Evolutionary conservation across 495 filamentous ascomycete species (phyloP).

Genomic region (Penicillium turbatum): DNA sequence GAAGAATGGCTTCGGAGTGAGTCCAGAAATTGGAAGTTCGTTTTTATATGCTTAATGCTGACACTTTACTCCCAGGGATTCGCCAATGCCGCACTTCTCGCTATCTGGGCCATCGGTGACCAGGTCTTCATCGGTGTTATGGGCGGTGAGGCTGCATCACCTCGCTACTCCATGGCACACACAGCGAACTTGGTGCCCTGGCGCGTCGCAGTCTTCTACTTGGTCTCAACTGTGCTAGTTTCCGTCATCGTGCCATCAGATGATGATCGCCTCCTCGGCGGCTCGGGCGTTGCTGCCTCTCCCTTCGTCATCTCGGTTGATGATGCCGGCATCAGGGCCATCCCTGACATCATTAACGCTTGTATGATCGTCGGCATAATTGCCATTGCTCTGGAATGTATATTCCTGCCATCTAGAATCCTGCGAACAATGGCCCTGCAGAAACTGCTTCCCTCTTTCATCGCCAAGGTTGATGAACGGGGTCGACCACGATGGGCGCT

Average conservation of each 20-base stretch:
- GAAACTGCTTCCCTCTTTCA: conserved; percentile 14
- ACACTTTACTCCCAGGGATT: conserved; percentile 14
- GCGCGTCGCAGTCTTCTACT: conserved; percentile 30
- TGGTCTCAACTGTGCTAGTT: conserved; percentile 25
- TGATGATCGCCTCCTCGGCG: conserved; percentile 21
- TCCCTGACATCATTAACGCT: conserved; percentile 29
- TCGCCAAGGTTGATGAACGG: conserved; percentile 24
- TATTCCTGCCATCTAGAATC: conserved; percentile 30
- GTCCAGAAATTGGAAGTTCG: conserved; percentile 9
- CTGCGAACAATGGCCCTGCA: conserved; percentile 29
- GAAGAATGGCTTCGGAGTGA: conserved; percentile 31
- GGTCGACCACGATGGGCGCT: conserved; percentile 26
- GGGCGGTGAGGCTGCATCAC: conserved; percentile 24
- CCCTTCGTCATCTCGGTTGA: conserved; percentile 35
- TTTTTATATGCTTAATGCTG: conserved; percentile 10
- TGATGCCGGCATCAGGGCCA: conserved; percentile 21
- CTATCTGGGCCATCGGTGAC: conserved; percentile 28
- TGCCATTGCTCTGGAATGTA: conserved; percentile 26
- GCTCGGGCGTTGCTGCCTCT: conserved; percentile 24
- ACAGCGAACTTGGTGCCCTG: conserved; percentile 27
- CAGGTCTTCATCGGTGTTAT: conserved; percentile 26
- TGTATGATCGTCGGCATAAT: conserved; percentile 28
- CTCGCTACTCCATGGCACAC: conserved; percentile 27
- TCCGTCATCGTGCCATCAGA: conserved; percentile 25
- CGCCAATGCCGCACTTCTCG: conserved; percentile 29